Base-by-base conservation (phyloP, 805 yeast genomes). In the Zygosaccharomyces gambellarensis region DNA sequence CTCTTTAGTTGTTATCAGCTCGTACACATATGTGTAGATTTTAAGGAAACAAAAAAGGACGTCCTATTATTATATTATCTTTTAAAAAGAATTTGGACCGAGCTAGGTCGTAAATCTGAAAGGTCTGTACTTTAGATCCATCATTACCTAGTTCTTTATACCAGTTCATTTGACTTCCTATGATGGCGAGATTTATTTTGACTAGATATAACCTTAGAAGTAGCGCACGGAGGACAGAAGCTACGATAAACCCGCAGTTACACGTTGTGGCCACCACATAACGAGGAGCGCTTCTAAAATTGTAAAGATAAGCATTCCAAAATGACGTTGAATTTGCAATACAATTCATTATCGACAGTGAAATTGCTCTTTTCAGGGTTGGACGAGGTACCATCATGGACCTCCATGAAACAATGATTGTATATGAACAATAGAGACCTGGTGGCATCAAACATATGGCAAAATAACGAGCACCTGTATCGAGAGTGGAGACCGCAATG, bases 361-460 rank as follows among this genome's bases (percentile, higher is more conserved):
- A 79, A 52, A 78, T 75, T 28, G 83, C 82, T 60, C 85, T 70
- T 61, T 80, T 79, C 50, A 78, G 68, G 6, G 83, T 81, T 8
- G 83, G 84, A 55, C 83, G 68, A 31, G 83, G 81, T 38, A 75
- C 71, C 51, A 77, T 74, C 56, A 77, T 77, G 2, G 83, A 75
- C 68, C 78, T 71, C 81, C 84, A 80, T 2, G 83, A 69, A 39
- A 78, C 65, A 42, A 75, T 75, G 5, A 75, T 71, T 14, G 80
- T 77, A 61, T 77, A 79, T 0, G 81, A 72, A 59, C 80, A 76
- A 58, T 79, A 78, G 27, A 80, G 63, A 8, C 79, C 73, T 11
- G 82, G 80, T 47, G 80, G 75, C 80, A 80, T 75, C 48, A 79
- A 67, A 17, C 17, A 17, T 2, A 17, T 17, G 17, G 17, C 17